Base-by-base conservation (phyloP, 768 basidiomycete genomes). In the Dentipellis sp. region DNA sequence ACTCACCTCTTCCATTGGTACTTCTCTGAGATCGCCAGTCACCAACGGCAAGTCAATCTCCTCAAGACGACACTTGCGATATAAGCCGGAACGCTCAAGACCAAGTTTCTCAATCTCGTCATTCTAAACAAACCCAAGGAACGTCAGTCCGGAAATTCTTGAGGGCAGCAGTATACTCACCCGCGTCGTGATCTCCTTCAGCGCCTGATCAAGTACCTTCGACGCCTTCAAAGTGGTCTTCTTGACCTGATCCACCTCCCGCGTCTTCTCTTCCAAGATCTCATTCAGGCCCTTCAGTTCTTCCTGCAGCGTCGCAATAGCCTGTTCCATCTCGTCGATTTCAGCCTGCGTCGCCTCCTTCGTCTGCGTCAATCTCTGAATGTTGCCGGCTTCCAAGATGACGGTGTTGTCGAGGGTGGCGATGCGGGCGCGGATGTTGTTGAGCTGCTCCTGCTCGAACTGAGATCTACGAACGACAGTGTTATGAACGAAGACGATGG, bases 1-100 rank as follows among this genome's bases (percentile, higher is more conserved):
- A 62, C 74, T 40, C 50, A 91, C 93, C 82, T 97, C 97, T 66
- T 97, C 94, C 82, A 98, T 89, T 0, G 95, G 90, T 2, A 98
- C 91, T 62, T 89, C 81, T 68, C 82, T 86, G 54, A 98, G 72
- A 64, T 82, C 79, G 6, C 95, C 97, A 54, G 78, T 68, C 12
- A 77, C 62, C 11, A 98, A 72, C 0, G 95, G 94, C 16, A 99
- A 68, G 57, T 79, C 79, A 62, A 97, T 87, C 63, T 97, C 94
- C 59, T 99, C 97, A 46, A 99, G 76, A 59, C 93, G 82, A 70
- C 95, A 97, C 65, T 90, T 91, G 14, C 94, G 82, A 67, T 97
- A 98, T 48, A 90, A 79, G 0, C 85, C 75, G 21, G 92, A 90
- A 21, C 95, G 78, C 65, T 97, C 94, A 48, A 91, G 76, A 0